phyloP scores from a whole-genome alignment of 2,329 filamentous ascomycete genomes.

The Paracoccidioides brasiliensis region DNA sequence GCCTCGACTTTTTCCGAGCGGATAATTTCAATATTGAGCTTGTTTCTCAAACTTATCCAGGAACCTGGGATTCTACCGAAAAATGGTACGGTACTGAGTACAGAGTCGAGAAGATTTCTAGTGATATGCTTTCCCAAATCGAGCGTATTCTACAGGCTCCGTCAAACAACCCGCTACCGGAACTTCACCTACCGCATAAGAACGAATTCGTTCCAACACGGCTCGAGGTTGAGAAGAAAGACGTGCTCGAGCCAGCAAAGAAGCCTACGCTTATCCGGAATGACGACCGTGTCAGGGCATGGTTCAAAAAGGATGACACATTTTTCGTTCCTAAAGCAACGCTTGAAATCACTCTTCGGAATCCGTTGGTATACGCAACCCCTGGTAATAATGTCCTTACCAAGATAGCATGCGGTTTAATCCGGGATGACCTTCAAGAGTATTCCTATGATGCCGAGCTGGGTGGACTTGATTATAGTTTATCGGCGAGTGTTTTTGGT shows the following conservation, averaged over 20 bases:
- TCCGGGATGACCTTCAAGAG: conserved; percentile 77
- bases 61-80: conserved; percentile 75
- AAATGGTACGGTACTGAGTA: conserved; percentile 98
- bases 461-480: conserved; percentile 70
- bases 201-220: conserved; percentile 95
- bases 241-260: conserved; percentile 60
- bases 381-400: conserved; percentile 67
- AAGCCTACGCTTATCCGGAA: conserved; percentile 74
- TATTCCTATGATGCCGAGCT: conserved; percentile 95
- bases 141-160: conserved; percentile 48
- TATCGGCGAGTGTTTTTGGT: conserved; percentile 59
- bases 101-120: conserved; percentile 64
- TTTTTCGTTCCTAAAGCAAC: conserved; percentile 98
- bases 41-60: conserved; percentile 71
- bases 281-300: conserved; percentile 65
- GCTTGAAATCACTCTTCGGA: conserved; percentile 66
- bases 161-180: conserved; percentile 47
- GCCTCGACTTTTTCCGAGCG: conserved; percentile 59
- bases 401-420: conserved; percentile 68
- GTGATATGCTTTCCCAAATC: conserved; percentile 60
- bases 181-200: conserved; percentile 75
- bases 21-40: conserved; percentile 83
- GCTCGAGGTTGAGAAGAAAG: conserved; percentile 88
- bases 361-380: conserved; percentile 64
- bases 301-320: conserved; percentile 97